Conservation (phyloP, 2,329 filamentous ascomycete species). For the Colletotrichum eleusines region DNA sequence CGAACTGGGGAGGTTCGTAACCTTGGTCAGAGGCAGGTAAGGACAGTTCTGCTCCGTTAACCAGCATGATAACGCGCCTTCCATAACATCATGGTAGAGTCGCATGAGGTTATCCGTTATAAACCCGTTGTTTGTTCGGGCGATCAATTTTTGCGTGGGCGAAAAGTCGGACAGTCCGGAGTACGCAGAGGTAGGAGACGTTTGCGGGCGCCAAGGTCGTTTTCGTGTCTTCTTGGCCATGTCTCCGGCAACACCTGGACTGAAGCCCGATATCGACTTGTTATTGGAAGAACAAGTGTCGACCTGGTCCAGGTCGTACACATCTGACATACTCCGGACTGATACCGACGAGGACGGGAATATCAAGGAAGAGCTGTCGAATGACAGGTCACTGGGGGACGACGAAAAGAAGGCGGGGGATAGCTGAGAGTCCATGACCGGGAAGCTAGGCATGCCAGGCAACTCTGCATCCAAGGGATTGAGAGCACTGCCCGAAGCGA, state of each 20-base stretch:
- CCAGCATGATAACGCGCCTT: slow-evolving; percentile 66
- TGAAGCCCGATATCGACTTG: background rate
- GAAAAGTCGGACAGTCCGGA: slow-evolving; percentile 37
- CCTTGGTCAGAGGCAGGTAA: slow-evolving; percentile 47
- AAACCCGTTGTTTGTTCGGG: slow-evolving; percentile 49
- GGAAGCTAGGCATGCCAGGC: background rate
- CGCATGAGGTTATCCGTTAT: slow-evolving; percentile 59
- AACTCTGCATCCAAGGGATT: background rate
- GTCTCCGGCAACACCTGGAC: background rate
- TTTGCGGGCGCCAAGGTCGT: slow-evolving; percentile 1
- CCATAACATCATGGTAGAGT: slow-evolving; percentile 67
- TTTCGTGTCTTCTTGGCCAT: background rate
- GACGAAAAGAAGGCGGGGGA: background rate
- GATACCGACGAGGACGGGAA: slow-evolving; percentile 20
- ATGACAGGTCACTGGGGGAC: background rate
- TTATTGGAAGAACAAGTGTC: background rate
- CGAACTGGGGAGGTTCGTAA: background rate
- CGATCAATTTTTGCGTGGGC: slow-evolving; percentile 45
- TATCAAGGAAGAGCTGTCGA: slow-evolving; percentile 1
- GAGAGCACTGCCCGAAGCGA: background rate
- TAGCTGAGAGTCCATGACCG: background rate
- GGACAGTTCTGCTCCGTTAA: slow-evolving; percentile 66
- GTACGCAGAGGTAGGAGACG: background rate
- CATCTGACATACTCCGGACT: background rate
- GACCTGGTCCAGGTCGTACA: background rate